These are phyloP conservation scores for Phytophthora sansomeana DNA, from an alignment of 352 stramenopile genomes.

Conservation along the genomic window DNA sequence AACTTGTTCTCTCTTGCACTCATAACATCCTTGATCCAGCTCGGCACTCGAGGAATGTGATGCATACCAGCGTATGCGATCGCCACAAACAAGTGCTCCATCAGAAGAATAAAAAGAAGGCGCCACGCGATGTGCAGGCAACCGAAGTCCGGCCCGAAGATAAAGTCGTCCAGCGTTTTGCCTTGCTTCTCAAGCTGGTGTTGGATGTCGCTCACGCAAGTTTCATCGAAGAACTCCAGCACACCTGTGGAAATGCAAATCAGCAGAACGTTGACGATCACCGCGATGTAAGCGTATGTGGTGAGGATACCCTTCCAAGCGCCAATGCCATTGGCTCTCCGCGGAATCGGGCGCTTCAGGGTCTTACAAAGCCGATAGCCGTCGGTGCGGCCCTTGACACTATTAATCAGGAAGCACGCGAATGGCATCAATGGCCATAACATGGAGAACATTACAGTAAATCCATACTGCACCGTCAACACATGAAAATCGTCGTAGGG, in stretches of 20 bases:
- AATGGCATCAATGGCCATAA: constrained; percentile 81
- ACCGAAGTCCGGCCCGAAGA: constrained; percentile 69
- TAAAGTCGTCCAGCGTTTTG: constrained; percentile 74
- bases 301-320: constrained; percentile 71
- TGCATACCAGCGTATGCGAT: constrained; percentile 65
- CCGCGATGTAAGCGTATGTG: constrained; percentile 65
- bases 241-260: constrained; percentile 79
- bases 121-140: constrained; percentile 71
- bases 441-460: constrained; percentile 87
- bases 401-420: constrained; percentile 78
- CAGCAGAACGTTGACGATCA: constrained; percentile 76
- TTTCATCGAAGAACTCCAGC: constrained; percentile 73
- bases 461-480: constrained; percentile 74
- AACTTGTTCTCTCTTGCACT: constrained; percentile 68
- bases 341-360: constrained; percentile 74
- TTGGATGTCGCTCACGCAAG: constrained; percentile 62
- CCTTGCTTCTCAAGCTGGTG: constrained; percentile 65
- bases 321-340: constrained; percentile 77
- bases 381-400: constrained; percentile 70
- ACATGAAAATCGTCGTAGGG: constrained; percentile 83
- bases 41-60: constrained; percentile 56
- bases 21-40: constrained; percentile 65
- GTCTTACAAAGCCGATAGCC: constrained; percentile 76
- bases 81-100: constrained; percentile 65
- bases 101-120: constrained; percentile 60